Evolutionary conservation across 2,329 filamentous ascomycete species (phyloP).

Genomic region (Calycina herbarum): DNA sequence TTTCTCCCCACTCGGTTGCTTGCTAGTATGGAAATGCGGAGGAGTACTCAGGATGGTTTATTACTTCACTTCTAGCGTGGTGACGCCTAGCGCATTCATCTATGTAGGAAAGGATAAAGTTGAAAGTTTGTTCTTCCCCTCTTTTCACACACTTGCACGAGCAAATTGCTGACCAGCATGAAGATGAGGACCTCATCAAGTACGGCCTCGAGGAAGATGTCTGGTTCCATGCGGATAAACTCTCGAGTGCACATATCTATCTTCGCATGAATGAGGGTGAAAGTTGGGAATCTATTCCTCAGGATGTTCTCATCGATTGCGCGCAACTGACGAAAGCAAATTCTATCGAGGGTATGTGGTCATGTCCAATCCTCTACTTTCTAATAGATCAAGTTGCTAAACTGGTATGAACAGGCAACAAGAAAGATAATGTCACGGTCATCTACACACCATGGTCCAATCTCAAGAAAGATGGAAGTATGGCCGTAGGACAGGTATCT

Average conservation of each 20-base stretch:
- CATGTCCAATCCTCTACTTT: neutral
- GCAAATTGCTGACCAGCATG: constrained; percentile 15
- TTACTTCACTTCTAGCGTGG: constrained; percentile 87
- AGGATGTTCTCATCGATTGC: constrained; percentile 77
- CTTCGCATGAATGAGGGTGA: constrained; percentile 78
- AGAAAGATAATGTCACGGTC: constrained; percentile 94
- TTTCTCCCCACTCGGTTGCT: constrained; percentile 8
- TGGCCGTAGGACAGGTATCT: constrained; percentile 92
- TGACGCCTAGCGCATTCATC: constrained; percentile 79
- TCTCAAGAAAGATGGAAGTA: constrained; percentile 89
- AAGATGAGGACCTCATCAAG: constrained; percentile 96
- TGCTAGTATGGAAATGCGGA: constrained; percentile 27
- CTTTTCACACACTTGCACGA: neutral
- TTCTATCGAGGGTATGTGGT: constrained; percentile 78
- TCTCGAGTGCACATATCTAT: constrained; percentile 96
- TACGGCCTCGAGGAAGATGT: constrained; percentile 94
- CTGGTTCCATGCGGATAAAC: constrained; percentile 98
- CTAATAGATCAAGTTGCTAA: constrained; percentile 17
- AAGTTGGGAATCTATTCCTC: constrained; percentile 79
- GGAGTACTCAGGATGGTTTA: constrained; percentile 70
- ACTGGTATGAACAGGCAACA: constrained; percentile 67
- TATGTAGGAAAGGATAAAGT: constrained; percentile 99
- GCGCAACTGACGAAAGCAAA: constrained; percentile 99
- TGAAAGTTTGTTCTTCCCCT: constrained; percentile 67
- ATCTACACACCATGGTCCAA: constrained; percentile 99